phyloP scores from a whole-genome alignment of 495 filamentous ascomycete genomes.

The Lepraria neglecta region DNA sequence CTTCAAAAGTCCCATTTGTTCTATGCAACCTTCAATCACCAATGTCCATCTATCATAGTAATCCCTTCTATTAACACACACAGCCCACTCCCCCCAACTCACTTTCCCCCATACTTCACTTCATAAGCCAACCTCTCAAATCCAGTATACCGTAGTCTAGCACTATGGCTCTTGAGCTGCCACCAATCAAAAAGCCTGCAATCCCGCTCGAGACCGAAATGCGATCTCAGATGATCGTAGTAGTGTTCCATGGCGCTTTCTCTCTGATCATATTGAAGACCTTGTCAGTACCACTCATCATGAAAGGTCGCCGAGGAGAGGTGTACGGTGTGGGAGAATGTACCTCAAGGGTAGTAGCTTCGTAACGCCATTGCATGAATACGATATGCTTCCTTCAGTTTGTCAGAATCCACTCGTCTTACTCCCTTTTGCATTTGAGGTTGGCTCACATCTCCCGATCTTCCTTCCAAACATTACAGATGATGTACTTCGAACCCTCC shows the following conservation, averaged over 20 bases:
- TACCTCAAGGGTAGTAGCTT: too few species aligned
- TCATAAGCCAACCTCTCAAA: not conserved
- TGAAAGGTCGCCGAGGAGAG: not conserved
- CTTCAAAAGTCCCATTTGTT: too few species aligned
- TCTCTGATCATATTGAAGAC: not conserved
- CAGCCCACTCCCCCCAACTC: too few species aligned
- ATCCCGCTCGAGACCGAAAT: not conserved
- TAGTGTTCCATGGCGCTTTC: not conserved
- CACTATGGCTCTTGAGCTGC: not conserved
- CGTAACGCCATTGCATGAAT: not conserved
- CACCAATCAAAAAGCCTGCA: not conserved
- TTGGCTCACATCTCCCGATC: not conserved
- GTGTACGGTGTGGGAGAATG: too few species aligned
- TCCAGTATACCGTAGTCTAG: not conserved
- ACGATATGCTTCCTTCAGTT: not conserved
- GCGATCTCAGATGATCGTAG: not conserved
- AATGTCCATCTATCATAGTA: not conserved
- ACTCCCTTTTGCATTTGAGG: too few species aligned
- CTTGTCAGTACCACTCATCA: not conserved
- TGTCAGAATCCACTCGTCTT: not conserved
- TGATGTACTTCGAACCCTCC: slow-evolving; percentile 1
- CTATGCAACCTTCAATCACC: too few species aligned
- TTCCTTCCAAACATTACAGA: not conserved
- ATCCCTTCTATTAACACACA: too few species aligned
- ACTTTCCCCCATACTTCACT: not conserved